phyloP scores from a whole-genome alignment of 495 filamentous ascomycete species.

The Neurospora sp. region DNA sequence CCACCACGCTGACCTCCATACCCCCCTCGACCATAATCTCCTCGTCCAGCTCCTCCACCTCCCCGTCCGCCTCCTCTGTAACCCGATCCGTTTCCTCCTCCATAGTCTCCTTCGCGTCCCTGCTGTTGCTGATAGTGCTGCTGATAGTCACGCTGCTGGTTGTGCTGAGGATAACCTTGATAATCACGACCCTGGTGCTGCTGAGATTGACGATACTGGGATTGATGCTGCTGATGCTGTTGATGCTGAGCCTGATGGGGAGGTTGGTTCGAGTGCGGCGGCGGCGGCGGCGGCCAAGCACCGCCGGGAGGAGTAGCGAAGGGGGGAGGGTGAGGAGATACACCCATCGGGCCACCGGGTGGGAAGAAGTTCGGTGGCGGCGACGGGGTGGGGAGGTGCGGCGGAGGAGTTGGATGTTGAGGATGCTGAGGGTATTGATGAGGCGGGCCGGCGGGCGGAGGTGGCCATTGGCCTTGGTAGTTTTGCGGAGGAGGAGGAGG shows the following conservation, averaged over 20 bases:
- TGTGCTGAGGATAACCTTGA: not conserved
- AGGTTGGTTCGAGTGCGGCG: not conserved
- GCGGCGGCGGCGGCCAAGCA: not conserved
- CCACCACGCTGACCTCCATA: not conserved
- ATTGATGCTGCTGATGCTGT: not conserved
- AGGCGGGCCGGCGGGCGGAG: not conserved
- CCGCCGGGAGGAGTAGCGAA: not conserved
- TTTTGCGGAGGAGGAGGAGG: slow-evolving; percentile 8
- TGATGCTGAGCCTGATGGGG: not conserved
- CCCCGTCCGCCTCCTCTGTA: not conserved
- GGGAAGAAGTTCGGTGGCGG: not conserved
- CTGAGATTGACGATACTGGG: not conserved
- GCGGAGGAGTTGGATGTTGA: not conserved
- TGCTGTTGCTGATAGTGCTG: not conserved
- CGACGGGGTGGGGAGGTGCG: not conserved
- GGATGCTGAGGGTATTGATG: not conserved
- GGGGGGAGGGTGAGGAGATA: not conserved
- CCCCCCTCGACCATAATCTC: not conserved
- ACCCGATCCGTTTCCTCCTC: not conserved
- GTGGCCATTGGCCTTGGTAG: not conserved
- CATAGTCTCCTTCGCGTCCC: not conserved
- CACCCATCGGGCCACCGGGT: not conserved
- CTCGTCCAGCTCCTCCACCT: not conserved
- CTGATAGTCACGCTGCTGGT: not conserved
- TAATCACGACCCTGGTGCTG: not conserved